Conservation (phyloP, 2,329 filamentous ascomycete genomes). For the Reticulascus tulasneorum region DNA sequence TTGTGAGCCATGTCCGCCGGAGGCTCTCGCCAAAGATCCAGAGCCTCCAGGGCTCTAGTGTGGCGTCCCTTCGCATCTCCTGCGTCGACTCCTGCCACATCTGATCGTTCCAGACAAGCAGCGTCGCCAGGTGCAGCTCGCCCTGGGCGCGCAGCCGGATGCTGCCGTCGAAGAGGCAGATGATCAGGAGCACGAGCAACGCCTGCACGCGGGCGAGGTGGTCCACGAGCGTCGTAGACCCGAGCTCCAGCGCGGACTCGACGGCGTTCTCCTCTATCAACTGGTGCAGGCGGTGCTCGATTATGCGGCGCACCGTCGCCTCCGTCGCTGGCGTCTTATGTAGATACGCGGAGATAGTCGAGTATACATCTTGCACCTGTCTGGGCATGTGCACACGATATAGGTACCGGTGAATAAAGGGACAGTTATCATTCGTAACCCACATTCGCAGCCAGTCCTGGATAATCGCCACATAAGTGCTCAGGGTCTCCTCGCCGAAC, state of each 20-base stretch:
- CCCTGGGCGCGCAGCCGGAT: constrained; percentile 17
- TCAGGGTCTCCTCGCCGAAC: too few species aligned
- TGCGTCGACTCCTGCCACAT: constrained; percentile 4
- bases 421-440: constrained; percentile 17
- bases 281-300: constrained; percentile 15
- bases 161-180: constrained; percentile 21
- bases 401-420: constrained; percentile 21
- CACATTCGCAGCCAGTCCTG: constrained; percentile 20
- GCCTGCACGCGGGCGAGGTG: constrained; percentile 19
- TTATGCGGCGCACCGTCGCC: constrained; percentile 15
- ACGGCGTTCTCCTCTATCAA: constrained; percentile 12
- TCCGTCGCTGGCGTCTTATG: constrained; percentile 18
- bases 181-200: constrained; percentile 17
- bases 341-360: constrained; percentile 17
- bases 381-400: constrained; percentile 19
- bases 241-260: background rate
- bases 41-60: constrained; percentile 18
- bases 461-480: too few species aligned
- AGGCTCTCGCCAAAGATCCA: constrained; percentile 26
- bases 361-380: constrained; percentile 21
- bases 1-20: constrained; percentile 22
- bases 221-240: constrained; percentile 3
- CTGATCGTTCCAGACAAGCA: constrained; percentile 14
- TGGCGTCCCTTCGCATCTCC: constrained; percentile 7
- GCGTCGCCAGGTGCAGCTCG: constrained; percentile 14